These are phyloP conservation scores for Ophiostoma ulmi DNA, from an alignment of 2,329 filamentous ascomycete genomes.

Conservation along the genomic window DNA sequence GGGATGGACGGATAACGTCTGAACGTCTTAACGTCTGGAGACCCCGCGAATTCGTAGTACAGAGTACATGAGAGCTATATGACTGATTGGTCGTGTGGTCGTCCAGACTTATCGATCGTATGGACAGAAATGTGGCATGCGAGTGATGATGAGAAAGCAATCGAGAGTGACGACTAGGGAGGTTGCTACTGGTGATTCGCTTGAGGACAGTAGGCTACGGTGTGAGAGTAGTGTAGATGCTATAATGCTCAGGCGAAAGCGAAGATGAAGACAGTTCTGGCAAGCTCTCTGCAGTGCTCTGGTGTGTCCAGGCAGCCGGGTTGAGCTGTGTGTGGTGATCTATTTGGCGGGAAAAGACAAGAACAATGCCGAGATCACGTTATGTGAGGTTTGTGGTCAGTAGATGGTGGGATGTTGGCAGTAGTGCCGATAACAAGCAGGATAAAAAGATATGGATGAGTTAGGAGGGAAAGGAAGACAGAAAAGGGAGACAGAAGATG, in stretches of 20 bases:
- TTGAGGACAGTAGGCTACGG: background rate
- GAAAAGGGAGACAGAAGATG: background rate
- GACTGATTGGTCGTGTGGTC: background rate
- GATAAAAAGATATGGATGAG: background rate
- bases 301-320: background rate
- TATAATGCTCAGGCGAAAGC: background rate
- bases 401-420: background rate
- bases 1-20: background rate
- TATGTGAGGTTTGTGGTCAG: conserved; percentile 5
- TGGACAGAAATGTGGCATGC: background rate
- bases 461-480: background rate
- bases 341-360: background rate
- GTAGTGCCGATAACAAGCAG: background rate
- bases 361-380: conserved; percentile 8
- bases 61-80: background rate
- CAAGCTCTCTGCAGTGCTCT: background rate
- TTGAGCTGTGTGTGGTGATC: background rate
- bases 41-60: background rate
- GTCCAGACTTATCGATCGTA: background rate
- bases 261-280: background rate
- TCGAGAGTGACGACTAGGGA: background rate
- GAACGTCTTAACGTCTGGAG: background rate
- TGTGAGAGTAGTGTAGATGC: background rate
- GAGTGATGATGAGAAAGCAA: background rate
- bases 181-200: background rate